phyloP scores from a whole-genome alignment of 2,329 filamentous ascomycete genomes.

The Talaromyces sp. region DNA sequence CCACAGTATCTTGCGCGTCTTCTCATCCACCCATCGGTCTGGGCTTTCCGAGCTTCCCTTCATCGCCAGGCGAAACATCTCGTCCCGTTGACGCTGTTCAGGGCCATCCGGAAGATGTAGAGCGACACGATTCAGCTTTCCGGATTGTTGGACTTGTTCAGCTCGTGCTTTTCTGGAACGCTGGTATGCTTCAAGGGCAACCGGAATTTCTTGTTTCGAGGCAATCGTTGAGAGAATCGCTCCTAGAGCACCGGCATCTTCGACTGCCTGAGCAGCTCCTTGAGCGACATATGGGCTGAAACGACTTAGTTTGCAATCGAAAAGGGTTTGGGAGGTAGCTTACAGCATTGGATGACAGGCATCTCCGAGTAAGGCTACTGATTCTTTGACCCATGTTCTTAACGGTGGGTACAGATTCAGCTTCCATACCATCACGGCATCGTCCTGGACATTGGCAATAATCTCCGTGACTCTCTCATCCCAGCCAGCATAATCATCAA shows the following conservation, averaged over 20 bases:
- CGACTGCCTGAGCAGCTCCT: constrained; percentile 49
- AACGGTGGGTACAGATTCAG: constrained; percentile 36
- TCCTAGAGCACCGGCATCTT: constrained; percentile 43
- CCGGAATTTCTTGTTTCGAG: constrained; percentile 34
- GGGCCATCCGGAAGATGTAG: constrained; percentile 42
- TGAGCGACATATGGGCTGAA: constrained; percentile 39
- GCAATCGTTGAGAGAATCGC: constrained; percentile 35
- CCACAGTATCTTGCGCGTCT: constrained; percentile 56
- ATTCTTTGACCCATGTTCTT: constrained; percentile 35
- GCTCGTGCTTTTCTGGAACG: constrained; percentile 40
- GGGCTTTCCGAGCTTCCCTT: constrained; percentile 39
- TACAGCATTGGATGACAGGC: constrained; percentile 49
- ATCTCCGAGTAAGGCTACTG: constrained; percentile 44
- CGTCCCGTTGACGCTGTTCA: constrained; percentile 45
- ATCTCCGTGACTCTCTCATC: constrained; percentile 60
- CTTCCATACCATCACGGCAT: constrained; percentile 42
- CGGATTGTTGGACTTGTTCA: constrained; percentile 40
- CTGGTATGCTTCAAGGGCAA: constrained; percentile 39
- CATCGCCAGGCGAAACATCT: constrained; percentile 32
- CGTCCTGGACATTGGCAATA: constrained; percentile 60
- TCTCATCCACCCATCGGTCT: constrained; percentile 66
- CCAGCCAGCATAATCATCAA: constrained; percentile 62
- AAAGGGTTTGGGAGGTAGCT: constrained; percentile 18
- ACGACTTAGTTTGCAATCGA: neutral
- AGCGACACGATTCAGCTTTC: constrained; percentile 36